These are phyloP conservation scores for Aspergillus sp. DNA, from an alignment of 2,329 filamentous ascomycete species.

Conservation along the genomic window DNA sequence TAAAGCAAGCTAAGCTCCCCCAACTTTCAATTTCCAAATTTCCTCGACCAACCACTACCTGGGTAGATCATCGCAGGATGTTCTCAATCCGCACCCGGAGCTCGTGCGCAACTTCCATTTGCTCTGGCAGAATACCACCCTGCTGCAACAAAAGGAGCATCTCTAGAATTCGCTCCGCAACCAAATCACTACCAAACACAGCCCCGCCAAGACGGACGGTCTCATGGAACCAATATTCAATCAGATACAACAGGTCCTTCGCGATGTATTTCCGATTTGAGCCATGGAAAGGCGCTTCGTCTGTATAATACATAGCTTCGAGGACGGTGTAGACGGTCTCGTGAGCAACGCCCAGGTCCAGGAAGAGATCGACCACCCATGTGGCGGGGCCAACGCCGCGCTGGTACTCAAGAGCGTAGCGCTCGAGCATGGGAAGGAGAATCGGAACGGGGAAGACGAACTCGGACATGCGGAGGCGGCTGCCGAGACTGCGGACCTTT, in stretches of 20 bases:
- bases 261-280: conserved; percentile 51
- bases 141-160: conserved; percentile 41
- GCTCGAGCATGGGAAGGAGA: conserved; percentile 51
- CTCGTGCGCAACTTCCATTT: conserved; percentile 34
- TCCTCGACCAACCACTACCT: not conserved
- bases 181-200: conserved; percentile 55
- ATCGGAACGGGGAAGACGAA: conserved; percentile 49
- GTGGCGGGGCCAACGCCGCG: conserved; percentile 42
- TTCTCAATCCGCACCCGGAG: conserved; percentile 37
- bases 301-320: conserved; percentile 61
- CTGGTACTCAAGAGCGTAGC: conserved; percentile 46
- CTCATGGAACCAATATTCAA: conserved; percentile 55
- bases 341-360: conserved; percentile 55
- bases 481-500: conserved; percentile 52
- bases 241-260: conserved; percentile 55
- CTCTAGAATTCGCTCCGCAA: conserved; percentile 44
- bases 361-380: conserved; percentile 61
- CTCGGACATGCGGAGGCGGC: conserved; percentile 50
- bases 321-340: conserved; percentile 57
- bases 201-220: conserved; percentile 49
- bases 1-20: not conserved
- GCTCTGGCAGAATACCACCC: conserved; percentile 33
- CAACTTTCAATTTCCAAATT: conserved; percentile 1
- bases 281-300: conserved; percentile 58
- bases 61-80: conserved; percentile 26